These are phyloP conservation scores for Acidomyces sp. DNA, from an alignment of 495 filamentous ascomycete species.

Conservation along the genomic window DNA sequence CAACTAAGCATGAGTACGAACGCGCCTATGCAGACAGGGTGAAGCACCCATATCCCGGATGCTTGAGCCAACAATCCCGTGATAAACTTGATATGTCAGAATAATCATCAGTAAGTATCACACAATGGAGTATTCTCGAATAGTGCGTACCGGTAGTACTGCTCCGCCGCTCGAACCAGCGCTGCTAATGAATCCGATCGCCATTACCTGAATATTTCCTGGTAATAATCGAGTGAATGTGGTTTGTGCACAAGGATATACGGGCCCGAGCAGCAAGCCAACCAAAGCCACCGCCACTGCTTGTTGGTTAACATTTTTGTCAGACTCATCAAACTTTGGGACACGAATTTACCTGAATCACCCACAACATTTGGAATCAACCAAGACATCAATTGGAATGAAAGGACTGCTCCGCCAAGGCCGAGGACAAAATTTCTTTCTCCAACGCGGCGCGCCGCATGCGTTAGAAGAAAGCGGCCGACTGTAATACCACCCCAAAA, in stretches of 20 bases:
- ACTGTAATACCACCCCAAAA: constrained; percentile 67
- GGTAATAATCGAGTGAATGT: constrained; percentile 52
- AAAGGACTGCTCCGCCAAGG: constrained; percentile 44
- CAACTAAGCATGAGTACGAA: constrained; percentile 56
- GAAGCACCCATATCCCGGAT: constrained; percentile 58
- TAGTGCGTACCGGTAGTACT: constrained; percentile 40
- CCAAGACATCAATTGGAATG: constrained; percentile 63
- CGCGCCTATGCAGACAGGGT: constrained; percentile 52
- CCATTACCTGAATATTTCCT: constrained; percentile 49
- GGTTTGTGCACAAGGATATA: constrained; percentile 58
- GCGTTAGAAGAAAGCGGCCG: constrained; percentile 54
- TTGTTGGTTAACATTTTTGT: constrained; percentile 5
- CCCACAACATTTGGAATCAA: constrained; percentile 57
- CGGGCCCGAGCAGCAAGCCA: constrained; percentile 63
- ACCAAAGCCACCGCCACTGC: constrained; percentile 52
- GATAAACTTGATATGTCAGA: too few relatives aligned
- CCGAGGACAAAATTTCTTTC: constrained; percentile 53
- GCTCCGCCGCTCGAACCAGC: constrained; percentile 68
- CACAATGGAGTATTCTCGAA: too few relatives aligned
- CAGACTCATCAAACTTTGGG: background rate
- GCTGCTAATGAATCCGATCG: constrained; percentile 55
- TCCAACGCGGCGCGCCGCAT: constrained; percentile 49
- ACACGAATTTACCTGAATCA: constrained; percentile 36
- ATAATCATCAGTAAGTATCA: too few relatives aligned
- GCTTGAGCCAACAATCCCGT: constrained; percentile 58